phyloP scores from a whole-genome alignment of 345 rosid species.

The Pistacia integerrima region DNA sequence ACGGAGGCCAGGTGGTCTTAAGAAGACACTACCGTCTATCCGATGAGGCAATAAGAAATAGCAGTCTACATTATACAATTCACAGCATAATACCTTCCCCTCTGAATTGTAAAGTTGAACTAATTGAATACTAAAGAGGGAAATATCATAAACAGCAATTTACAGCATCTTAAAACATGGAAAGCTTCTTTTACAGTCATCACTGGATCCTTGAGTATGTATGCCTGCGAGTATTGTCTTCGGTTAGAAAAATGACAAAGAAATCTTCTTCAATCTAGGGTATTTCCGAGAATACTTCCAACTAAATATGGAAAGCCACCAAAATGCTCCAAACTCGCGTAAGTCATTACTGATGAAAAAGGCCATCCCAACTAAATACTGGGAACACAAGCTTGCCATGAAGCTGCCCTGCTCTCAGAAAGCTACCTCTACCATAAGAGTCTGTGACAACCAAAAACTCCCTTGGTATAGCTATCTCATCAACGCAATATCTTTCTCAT shows the following conservation, averaged over 20 bases:
- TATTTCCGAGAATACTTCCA: background rate
- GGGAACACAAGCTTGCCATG: background rate
- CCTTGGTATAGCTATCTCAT: background rate
- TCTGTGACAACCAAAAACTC: background rate
- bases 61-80: background rate
- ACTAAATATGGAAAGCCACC: background rate
- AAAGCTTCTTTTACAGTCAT: background rate
- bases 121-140: background rate
- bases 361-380: background rate
- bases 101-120: background rate
- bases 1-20: too few relatives aligned
- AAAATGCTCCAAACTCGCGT: slow-evolving; percentile 1
- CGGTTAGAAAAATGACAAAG: background rate
- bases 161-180: background rate
- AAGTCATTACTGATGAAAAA: background rate
- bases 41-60: too few relatives aligned
- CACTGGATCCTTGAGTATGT: background rate
- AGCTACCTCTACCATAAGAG: background rate
- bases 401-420: background rate
- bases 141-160: background rate
- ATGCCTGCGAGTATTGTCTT: background rate
- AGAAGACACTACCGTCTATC: too few relatives aligned
- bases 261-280: background rate
- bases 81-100: background rate
- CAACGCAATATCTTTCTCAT: background rate